Percentiles rank a stretch among this genome's conserved stretches.
phyloP scores from a whole-genome alignment of 495 filamentous ascomycete genomes.

The Durotheca rogersii region DNA sequence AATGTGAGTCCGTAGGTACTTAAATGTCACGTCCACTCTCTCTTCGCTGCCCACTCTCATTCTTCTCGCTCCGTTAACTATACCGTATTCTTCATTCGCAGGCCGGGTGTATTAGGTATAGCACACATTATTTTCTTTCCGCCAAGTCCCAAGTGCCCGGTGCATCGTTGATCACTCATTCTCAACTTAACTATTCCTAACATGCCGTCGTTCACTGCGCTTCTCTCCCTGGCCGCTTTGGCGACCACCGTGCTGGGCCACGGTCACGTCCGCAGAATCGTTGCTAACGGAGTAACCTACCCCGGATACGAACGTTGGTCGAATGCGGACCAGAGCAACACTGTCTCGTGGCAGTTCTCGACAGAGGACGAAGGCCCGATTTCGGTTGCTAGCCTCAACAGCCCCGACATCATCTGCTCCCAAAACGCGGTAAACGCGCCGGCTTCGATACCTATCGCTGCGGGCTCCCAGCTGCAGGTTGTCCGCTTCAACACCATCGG shows the following conservation, averaged over 20 bases:
- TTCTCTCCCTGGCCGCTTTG: conserved; percentile 45
- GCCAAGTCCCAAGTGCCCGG: not conserved
- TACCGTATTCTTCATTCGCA: not conserved
- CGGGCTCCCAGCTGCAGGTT: conserved; percentile 38
- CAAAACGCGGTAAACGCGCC: conserved; percentile 37
- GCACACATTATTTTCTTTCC: not conserved
- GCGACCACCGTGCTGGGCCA: conserved; percentile 53
- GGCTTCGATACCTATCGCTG: conserved; percentile 33
- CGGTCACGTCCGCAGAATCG: conserved; percentile 54
- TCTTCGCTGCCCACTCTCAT: not conserved
- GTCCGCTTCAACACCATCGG: conserved; percentile 39
- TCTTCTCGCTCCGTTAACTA: not conserved
- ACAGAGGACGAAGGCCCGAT: conserved; percentile 56
- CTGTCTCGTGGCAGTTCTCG: conserved; percentile 48
- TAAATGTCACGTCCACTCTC: not conserved
- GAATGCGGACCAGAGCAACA: conserved; percentile 40
- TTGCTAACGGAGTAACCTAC: conserved; percentile 52
- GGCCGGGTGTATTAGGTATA: not conserved
- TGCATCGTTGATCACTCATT: not conserved
- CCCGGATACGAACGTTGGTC: conserved; percentile 40
- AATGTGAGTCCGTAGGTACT: too few species aligned
- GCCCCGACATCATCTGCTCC: conserved; percentile 47
- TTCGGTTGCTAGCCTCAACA: conserved; percentile 38
- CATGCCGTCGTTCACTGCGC: conserved; percentile 18
- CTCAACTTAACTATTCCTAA: not conserved